Evolutionary conservation across 1,284 basidiomycete species (phyloP), one percentile per base, ranked within the genome.

Genomic region (Cutaneotrichosporon cutaneum): DNA sequence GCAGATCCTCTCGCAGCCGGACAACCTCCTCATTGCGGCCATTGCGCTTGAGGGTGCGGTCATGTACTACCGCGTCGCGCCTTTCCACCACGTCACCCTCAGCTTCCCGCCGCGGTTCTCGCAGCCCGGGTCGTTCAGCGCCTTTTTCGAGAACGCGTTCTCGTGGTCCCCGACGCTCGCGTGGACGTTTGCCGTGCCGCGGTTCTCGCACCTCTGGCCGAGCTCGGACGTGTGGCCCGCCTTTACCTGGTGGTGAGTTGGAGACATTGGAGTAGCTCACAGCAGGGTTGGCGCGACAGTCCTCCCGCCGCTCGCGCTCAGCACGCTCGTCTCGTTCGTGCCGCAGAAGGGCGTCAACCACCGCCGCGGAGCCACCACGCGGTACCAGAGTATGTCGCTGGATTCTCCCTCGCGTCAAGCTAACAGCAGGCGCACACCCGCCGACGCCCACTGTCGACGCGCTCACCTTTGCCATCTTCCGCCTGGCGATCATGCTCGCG

Each of bases 391-490:
- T 74, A 47, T 53, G 73, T 68, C 18, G 18, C 39, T 4, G 39
- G 3, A 4, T n/a, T 5, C 1, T 3, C 6, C 24, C 4, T 24
- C 4, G 22, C n/a, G 50, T 18, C 26, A 27, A 16, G 52, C 58
- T 63, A 27, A 59, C 36, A 18, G 21, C 48, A 66, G 62, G 33
- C 14, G 54, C 70, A 27, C 63, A 72, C 59, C 68, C 70, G 13
- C 63, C 72, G 18, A 64, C 58, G 26, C 73, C 75, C 0, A 73
- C 68, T 3, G 58, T 72, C 32, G 78, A 80, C 67, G 69, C 72
- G 10, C 67, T 80, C 39, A 66, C 74, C 9, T 80, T 76, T 62
- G 61, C 73, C 16, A 52, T 80, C 21, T 69, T 76, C 71, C 70
- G 78, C 24, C 67, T 77, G 21, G 74, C 73, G 3, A 62, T 77